Percentiles rank a stretch among this genome's conserved stretches.
Evolutionary conservation across 495 filamentous ascomycete species (phyloP).

Genomic region (Durotheca rogersii): DNA sequence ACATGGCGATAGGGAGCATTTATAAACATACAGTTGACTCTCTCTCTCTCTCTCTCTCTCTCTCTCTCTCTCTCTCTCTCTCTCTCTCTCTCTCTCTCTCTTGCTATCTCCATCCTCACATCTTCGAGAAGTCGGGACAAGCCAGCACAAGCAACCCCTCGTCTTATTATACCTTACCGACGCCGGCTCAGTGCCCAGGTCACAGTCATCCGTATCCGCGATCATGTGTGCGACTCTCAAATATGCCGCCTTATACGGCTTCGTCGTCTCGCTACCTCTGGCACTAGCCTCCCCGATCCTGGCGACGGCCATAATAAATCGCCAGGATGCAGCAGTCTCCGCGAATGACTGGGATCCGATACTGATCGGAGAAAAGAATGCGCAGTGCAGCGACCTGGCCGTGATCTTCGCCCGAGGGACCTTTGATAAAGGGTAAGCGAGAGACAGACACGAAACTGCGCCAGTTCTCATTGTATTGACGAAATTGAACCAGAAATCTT

Average conservation of each 20-base stretch:
- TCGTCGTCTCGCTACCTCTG: slow-evolving; percentile 2
- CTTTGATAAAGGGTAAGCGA: slow-evolving; percentile 29
- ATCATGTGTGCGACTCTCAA: slow-evolving; percentile 1
- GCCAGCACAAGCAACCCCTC: not conserved
- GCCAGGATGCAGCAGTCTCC: slow-evolving; percentile 18
- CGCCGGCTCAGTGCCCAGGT: too few species aligned
- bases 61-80: too few species aligned
- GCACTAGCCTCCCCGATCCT: not conserved
- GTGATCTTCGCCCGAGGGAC: slow-evolving; percentile 35
- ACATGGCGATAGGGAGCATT: not conserved
- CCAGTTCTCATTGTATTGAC: slow-evolving; percentile 4
- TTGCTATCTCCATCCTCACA: too few species aligned
- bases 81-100: too few species aligned
- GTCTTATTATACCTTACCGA: not conserved
- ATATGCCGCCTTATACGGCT: slow-evolving; percentile 7
- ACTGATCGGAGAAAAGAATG: slow-evolving; percentile 4
- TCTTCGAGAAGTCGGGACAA: not conserved
- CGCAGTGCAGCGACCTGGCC: slow-evolving; percentile 26
- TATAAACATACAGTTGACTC: not conserved
- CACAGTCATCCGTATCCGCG: too few species aligned
- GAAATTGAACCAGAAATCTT: slow-evolving; percentile 15
- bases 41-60: not conserved
- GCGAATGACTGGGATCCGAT: slow-evolving; percentile 27
- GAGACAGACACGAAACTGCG: not conserved
- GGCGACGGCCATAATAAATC: not conserved